These are phyloP conservation scores for Zasmidium citrigriseum DNA, from an alignment of 2,329 filamentous ascomycete genomes.

Conservation along the genomic window DNA sequence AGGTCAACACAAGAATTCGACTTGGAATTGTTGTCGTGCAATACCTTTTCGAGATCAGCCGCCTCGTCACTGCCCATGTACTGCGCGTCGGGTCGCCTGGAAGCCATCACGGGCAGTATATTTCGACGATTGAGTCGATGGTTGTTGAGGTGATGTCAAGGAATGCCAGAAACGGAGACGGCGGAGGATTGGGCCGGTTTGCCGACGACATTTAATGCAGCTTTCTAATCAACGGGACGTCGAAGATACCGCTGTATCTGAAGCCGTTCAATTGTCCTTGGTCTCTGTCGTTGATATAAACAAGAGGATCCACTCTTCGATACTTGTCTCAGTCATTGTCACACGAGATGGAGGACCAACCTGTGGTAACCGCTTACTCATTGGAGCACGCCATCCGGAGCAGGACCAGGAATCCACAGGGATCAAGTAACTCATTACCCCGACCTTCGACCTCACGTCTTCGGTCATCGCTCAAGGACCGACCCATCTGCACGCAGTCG, in stretches of 20 bases:
- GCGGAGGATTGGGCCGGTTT: neutral
- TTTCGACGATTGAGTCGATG: neutral
- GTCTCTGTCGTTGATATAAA: neutral
- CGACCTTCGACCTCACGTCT: slow-evolving; percentile 21
- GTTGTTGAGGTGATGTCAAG: neutral
- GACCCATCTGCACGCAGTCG: slow-evolving; percentile 21
- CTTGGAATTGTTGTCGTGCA: neutral
- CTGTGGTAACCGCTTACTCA: slow-evolving; percentile 22
- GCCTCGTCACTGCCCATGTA: slow-evolving; percentile 23
- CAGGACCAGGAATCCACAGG: slow-evolving; percentile 3
- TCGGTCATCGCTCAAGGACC: slow-evolving; percentile 19
- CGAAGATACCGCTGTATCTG: neutral
- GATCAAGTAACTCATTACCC: slow-evolving; percentile 3
- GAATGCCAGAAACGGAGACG: neutral
- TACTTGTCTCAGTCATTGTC: neutral
- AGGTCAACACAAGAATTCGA: neutral
- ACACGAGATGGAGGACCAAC: slow-evolving; percentile 3
- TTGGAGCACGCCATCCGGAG: slow-evolving; percentile 21
- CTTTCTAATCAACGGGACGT: neutral
- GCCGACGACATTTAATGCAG: neutral
- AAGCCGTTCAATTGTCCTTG: neutral
- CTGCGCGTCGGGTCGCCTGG: slow-evolving; percentile 22
- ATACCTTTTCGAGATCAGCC: slow-evolving; percentile 29
- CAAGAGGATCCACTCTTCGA: neutral
- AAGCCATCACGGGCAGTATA: slow-evolving; percentile 16